Base-by-base conservation (phyloP, 176 grass and related monocot genomes). In the Melocanna baccifera region DNA sequence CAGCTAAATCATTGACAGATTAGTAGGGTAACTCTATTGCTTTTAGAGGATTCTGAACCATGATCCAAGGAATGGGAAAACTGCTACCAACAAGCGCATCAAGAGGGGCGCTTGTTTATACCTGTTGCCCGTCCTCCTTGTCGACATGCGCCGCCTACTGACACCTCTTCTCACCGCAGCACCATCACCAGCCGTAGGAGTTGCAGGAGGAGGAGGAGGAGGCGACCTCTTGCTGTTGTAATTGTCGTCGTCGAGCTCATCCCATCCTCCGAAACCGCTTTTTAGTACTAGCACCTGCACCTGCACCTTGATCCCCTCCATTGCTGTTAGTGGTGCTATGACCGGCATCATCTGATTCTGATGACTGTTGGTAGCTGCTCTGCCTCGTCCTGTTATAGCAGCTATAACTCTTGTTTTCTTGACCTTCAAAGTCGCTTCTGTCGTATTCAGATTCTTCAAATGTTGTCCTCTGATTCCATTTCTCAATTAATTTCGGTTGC, bases 41-140 rank as follows among this genome's bases (percentile, higher is more conserved):
- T 13, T 62, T 91, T 59, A 97, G 25, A 94, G 74, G 59, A 97
- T 84, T 73, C 86, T 87, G 75, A 93, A 94, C 94, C 94, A 97
- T 73, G 92, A 97, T 9, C 90, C 94, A 48, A 97, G 68, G 89
- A 97, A 94, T 6, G 94, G 94, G 62, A 97, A 97, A 80, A 94
- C 75, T 42, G 94, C 94, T 42, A 97, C 78, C 74, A 97, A 58
- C 75, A 97, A 50, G 30, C 94, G 83, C 92, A 92, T 78, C 10
- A 94, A 62, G 73, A 97, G n/a, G 3, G 94, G 94, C 48, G 57
- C 84, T 6, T 92, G 88, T 48, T 83, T 87, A 77, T 94, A 91
- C 79, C 73, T 92, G 51, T 69, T 91, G 76, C 14, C 63, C 9
- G 42, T 48, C 25, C 41, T 86, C 67, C 85, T 90, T 22, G 84